These are phyloP conservation scores for Diplodia corticola DNA, from an alignment of 2,329 filamentous ascomycete species.

Conservation along the genomic window DNA sequence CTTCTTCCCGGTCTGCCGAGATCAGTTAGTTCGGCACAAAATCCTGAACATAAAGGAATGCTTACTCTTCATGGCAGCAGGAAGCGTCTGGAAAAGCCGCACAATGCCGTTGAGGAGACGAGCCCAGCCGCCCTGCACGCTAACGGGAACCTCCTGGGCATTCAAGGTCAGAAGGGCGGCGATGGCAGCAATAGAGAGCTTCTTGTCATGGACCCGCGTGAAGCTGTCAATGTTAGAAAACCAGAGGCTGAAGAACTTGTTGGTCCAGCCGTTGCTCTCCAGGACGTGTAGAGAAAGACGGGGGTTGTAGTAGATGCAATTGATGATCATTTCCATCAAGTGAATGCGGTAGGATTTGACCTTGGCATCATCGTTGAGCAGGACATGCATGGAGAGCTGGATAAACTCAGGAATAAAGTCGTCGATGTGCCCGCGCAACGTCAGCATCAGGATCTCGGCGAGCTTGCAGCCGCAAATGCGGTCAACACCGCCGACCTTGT, in stretches of 20 bases:
- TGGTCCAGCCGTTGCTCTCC: slow-evolving; percentile 92
- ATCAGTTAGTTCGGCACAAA: slow-evolving; percentile 28
- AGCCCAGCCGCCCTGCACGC: slow-evolving; percentile 93
- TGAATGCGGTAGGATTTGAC: slow-evolving; percentile 94
- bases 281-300: slow-evolving; percentile 79
- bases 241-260: slow-evolving; percentile 98
- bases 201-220: slow-evolving; percentile 95
- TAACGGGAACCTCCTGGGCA: slow-evolving; percentile 81
- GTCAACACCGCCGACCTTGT: slow-evolving; percentile 90
- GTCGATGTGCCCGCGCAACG: slow-evolving; percentile 84
- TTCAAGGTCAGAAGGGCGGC: slow-evolving; percentile 77
- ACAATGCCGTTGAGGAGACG: slow-evolving; percentile 86
- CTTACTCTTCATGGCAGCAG: slow-evolving; percentile 80
- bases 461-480: slow-evolving; percentile 97
- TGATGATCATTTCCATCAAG: slow-evolving; percentile 98
- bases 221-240: slow-evolving; percentile 95
- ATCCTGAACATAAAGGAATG: slow-evolving; percentile 22
- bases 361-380: slow-evolving; percentile 74
- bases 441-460: slow-evolving; percentile 95
- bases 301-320: slow-evolving; percentile 96
- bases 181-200: slow-evolving; percentile 93
- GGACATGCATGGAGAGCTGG: slow-evolving; percentile 79
- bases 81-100: slow-evolving; percentile 86
- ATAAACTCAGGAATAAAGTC: slow-evolving; percentile 87
- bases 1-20: slow-evolving; percentile 78